Evolutionary conservation across 805 yeast species (phyloP).

Genomic region (Saturnispora ahearnii): DNA sequence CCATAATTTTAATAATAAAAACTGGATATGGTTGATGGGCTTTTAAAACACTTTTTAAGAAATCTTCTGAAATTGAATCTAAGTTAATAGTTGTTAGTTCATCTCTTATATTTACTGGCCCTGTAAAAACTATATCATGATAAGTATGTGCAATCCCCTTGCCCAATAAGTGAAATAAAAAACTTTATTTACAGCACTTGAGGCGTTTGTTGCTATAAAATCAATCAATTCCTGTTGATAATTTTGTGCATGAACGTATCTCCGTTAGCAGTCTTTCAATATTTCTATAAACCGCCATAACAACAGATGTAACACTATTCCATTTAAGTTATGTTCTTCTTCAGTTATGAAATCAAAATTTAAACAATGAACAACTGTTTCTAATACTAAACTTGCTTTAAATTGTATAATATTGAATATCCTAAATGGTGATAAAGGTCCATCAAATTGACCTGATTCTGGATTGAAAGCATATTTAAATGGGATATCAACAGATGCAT

Average conservation of each 20-base stretch:
- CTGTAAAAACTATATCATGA: conserved; percentile 10
- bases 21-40: conserved; percentile 3
- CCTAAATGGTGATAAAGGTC: conserved; percentile 14
- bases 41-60: conserved; percentile 6
- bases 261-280: conserved; percentile 7
- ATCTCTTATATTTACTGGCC: conserved; percentile 5
- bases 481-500: conserved; percentile 13
- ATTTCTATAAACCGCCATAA: conserved; percentile 12
- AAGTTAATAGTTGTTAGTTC: conserved; percentile 7
- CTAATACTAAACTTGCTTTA: conserved; percentile 14
- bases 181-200: conserved; percentile 43
- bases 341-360: conserved; percentile 12
- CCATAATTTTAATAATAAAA: conserved; percentile 5
- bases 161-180: conserved; percentile 10
- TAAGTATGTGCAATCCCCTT: conserved; percentile 8
- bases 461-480: conserved; percentile 11
- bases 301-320: conserved; percentile 9
- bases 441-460: conserved; percentile 10
- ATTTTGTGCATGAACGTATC: conserved; percentile 9
- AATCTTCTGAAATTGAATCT: background rate
- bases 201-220: conserved; percentile 77
- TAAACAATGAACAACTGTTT: conserved; percentile 12
- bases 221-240: conserved; percentile 55
- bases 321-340: conserved; percentile 8
- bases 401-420: conserved; percentile 11